phyloP scores from a whole-genome alignment of 2,329 filamentous ascomycete species.

The Tolypocladium capitatum region DNA sequence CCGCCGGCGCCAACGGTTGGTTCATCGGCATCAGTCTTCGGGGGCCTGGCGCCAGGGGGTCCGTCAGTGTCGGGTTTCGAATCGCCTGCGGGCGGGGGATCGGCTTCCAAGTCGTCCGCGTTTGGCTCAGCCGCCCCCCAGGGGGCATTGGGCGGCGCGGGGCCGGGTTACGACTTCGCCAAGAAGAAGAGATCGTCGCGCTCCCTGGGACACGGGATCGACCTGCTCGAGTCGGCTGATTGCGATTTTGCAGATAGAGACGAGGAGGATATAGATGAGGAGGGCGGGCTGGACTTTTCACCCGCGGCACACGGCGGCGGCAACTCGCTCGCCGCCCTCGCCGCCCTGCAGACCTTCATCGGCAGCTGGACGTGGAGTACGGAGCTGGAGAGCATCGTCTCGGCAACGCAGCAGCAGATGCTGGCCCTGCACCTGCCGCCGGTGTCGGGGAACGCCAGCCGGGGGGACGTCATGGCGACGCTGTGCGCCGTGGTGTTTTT shows the following conservation, averaged over 20 bases:
- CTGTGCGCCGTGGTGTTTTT: slow-evolving; percentile 22
- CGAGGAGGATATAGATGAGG: neutral
- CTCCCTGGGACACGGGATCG: too few species aligned
- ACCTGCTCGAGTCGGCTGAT: neutral
- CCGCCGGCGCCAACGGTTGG: neutral
- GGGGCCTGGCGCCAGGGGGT: neutral
- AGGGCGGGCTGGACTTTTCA: too few species aligned
- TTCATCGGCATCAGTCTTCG: neutral
- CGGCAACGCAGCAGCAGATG: slow-evolving; percentile 5
- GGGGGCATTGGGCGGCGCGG: neutral
- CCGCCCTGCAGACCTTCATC: slow-evolving; percentile 33
- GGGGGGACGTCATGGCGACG: slow-evolving; percentile 13
- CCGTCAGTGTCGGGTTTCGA: neutral
- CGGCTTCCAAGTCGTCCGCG: neutral
- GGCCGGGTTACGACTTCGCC: too few species aligned
- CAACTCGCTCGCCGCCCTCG: slow-evolving; percentile 19
- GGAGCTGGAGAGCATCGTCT: slow-evolving; percentile 15
- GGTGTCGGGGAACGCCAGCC: neutral
- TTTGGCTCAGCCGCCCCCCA: neutral
- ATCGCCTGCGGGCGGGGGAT: neutral
- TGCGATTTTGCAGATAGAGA: neutral
- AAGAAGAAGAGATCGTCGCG: neutral
- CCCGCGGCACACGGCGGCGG: too few species aligned
- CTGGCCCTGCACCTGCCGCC: slow-evolving; percentile 1
- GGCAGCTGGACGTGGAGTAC: slow-evolving; percentile 18